A percentile compares a stretch with the other conserved stretches of the same genome.
Conservation (phyloP, 441 rosid genomes). For the Erodium trifolium region DNA sequence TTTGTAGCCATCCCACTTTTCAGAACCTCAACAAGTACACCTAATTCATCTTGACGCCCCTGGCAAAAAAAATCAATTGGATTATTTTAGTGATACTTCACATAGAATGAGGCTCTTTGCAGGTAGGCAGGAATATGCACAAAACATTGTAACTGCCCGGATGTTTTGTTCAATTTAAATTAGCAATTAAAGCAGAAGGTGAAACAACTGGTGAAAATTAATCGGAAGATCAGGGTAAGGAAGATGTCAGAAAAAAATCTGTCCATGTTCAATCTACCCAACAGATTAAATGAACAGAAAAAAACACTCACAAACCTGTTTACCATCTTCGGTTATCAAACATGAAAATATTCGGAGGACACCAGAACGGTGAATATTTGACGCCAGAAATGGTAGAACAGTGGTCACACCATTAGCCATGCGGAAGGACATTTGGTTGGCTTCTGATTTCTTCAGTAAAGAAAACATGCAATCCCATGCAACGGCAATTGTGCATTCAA, state of each 20-base stretch:
- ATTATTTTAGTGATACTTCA: conserved; percentile 15
- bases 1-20: conserved; percentile 99
- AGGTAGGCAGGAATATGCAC: not conserved
- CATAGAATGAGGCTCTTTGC: not conserved
- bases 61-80: conserved; percentile 27
- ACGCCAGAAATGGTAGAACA: conserved; percentile 87
- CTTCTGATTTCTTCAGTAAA: conserved; percentile 93
- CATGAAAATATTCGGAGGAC: conserved; percentile 89
- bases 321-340: conserved; percentile 83
- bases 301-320: conserved; percentile 52
- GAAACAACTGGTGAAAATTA: not conserved
- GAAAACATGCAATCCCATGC: conserved; percentile 98
- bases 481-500: conserved; percentile 66
- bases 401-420: conserved; percentile 77
- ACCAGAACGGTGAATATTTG: conserved; percentile 78
- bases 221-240: not conserved
- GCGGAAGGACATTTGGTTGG: conserved; percentile 82
- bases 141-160: not conserved
- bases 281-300: not conserved
- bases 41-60: conserved; percentile 92
- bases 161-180: not conserved
- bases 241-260: conserved; percentile 11
- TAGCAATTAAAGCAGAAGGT: conserved; percentile 1
- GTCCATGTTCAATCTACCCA: conserved; percentile 14
- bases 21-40: conserved; percentile 84